phyloP scores from a whole-genome alignment of 306 rosid genomes.

The Quillaja saponaria region DNA sequence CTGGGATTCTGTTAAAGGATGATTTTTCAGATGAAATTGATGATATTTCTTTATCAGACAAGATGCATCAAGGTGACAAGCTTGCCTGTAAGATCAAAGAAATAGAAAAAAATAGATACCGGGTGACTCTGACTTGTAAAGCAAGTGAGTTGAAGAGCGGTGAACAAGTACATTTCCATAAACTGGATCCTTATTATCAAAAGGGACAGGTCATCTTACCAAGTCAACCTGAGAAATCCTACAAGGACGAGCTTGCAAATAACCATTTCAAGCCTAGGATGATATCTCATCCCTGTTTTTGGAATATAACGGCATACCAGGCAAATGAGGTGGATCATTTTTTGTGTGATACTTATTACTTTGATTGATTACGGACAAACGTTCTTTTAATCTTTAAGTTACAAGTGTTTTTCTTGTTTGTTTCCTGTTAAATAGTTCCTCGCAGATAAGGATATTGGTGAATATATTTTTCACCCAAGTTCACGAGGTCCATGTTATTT shows the following conservation, averaged over 20 bases:
- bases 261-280: constrained; percentile 37
- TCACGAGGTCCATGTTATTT: constrained; percentile 38
- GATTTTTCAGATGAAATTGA: constrained; percentile 47
- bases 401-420: no score
- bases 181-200: constrained; percentile 45
- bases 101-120: constrained; percentile 41
- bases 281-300: constrained; percentile 43
- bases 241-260: constrained; percentile 26
- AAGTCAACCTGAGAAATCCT: constrained; percentile 16
- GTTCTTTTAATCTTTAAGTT: no score
- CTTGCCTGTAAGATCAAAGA: constrained; percentile 44
- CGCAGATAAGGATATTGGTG: constrained; percentile 45
- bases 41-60: constrained; percentile 31
- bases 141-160: constrained; percentile 42
- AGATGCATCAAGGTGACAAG: constrained; percentile 38
- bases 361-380: no score
- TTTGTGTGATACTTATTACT: constrained; percentile 20
- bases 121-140: constrained; percentile 47
- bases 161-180: constrained; percentile 25
- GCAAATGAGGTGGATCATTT: constrained; percentile 42
- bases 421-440: constrained; percentile 44
- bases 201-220: constrained; percentile 25
- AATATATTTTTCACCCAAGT: constrained; percentile 54
- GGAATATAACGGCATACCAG: constrained; percentile 41
- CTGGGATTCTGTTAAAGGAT: constrained; percentile 37